Evolutionary conservation across 768 basidiomycete species (phyloP).

Genomic region (Kwoniella sp.): DNA sequence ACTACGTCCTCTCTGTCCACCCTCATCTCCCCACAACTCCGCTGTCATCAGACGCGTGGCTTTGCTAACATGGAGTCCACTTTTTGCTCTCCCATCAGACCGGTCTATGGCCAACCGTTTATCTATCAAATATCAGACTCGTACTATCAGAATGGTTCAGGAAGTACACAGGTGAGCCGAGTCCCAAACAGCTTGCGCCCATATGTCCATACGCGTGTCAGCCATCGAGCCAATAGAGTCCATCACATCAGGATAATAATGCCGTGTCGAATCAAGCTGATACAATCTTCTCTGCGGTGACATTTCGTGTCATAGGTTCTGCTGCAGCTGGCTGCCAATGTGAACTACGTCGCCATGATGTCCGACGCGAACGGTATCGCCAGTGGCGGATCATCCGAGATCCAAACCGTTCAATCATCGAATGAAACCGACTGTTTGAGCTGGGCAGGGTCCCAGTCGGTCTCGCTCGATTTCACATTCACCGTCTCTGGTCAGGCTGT

Average conservation of each 20-base stretch:
- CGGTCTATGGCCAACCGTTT: constrained; percentile 35
- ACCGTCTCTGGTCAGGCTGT: constrained; percentile 32
- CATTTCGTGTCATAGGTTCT: constrained; percentile 28
- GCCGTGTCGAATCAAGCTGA: too few relatives aligned
- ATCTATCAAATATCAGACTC: constrained; percentile 37
- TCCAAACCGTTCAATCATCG: constrained; percentile 33
- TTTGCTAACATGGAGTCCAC: not conserved
- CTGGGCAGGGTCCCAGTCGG: constrained; percentile 29
- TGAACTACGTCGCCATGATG: constrained; percentile 45
- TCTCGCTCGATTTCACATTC: constrained; percentile 41
- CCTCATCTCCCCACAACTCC: too few relatives aligned
- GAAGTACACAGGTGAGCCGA: constrained; percentile 13
- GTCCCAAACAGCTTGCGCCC: not conserved
- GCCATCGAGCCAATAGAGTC: too few relatives aligned
- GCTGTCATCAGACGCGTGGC: too few relatives aligned
- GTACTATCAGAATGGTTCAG: constrained; percentile 25
- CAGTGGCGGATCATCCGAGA: constrained; percentile 42
- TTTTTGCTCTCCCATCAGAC: constrained; percentile 16
- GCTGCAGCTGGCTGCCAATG: constrained; percentile 33
- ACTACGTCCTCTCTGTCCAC: too few relatives aligned
- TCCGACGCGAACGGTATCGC: constrained; percentile 36
- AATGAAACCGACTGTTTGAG: constrained; percentile 34
- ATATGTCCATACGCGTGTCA: too few relatives aligned
- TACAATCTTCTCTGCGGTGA: too few relatives aligned
- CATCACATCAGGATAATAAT: too few relatives aligned